Conservation (phyloP, 192 early-diverging fungal genomes). For the Backusella parvicylindrica region DNA sequence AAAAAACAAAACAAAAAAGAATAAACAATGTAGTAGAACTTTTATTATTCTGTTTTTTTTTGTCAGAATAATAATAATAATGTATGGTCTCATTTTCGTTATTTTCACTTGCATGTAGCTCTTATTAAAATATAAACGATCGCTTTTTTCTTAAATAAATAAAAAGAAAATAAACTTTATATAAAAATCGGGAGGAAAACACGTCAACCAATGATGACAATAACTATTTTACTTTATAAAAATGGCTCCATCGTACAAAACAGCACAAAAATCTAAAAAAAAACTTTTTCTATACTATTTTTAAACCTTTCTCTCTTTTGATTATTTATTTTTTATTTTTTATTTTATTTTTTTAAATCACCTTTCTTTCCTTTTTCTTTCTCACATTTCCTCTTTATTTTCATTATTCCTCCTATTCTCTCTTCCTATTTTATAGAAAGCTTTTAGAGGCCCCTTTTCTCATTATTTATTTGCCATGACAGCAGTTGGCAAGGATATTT, state of each 20-base stretch:
- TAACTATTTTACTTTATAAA: not conserved
- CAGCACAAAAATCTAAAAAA: not conserved
- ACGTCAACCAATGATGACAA: conserved; percentile 2
- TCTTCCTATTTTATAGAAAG: not conserved
- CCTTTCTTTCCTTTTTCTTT: not conserved
- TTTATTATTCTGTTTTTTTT: not conserved
- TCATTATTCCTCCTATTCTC: not conserved
- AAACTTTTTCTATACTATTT: conserved; percentile 14
- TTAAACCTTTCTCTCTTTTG: not conserved
- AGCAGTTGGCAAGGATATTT: not conserved
- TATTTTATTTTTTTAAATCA: too few relatives aligned
- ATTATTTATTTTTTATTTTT: not conserved
- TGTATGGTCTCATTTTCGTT: not conserved
- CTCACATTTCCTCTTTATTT: not conserved
- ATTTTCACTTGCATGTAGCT: too few relatives aligned
- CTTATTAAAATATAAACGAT: not conserved
- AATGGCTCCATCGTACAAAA: not conserved
- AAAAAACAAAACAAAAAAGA: too few relatives aligned
- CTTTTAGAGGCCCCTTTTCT: not conserved
- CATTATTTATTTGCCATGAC: not conserved
- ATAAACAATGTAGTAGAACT: not conserved
- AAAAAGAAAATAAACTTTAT: not conserved
- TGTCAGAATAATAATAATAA: not conserved
- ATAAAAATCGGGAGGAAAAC: not conserved
- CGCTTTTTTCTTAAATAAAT: too few relatives aligned